Conservation (phyloP, 1,284 basidiomycete species). For the Sporisorium graminicola region DNA sequence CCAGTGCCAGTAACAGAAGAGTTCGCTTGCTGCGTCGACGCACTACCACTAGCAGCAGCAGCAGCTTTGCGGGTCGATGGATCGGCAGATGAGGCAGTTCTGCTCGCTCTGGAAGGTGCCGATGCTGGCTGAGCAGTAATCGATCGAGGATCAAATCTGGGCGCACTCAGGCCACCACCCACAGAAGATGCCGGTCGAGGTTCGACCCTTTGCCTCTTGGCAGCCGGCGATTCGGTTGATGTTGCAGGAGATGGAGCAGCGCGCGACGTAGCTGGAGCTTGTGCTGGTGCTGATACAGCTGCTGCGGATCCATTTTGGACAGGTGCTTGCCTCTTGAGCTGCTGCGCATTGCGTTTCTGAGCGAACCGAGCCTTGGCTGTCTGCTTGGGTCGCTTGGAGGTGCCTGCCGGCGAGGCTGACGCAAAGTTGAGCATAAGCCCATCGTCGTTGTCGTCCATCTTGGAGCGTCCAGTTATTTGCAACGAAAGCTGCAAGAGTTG, state of each 20-base stretch:
- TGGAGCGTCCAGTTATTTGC: too few species aligned
- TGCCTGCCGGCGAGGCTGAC: constrained; percentile 14
- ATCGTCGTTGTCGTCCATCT: constrained; percentile 65
- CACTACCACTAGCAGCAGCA: too few species aligned
- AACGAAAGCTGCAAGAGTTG: neutral
- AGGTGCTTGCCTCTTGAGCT: constrained; percentile 24
- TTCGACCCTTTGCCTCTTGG: constrained; percentile 25
- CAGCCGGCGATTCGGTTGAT: constrained; percentile 10
- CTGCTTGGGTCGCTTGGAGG: constrained; percentile 38
- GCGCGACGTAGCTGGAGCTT: constrained; percentile 2
- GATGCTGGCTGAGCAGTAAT: constrained; percentile 6
- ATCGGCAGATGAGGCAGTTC: neutral
- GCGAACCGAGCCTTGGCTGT: constrained; percentile 44
- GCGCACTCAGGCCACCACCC: constrained; percentile 14
- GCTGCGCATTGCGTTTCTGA: constrained; percentile 36
- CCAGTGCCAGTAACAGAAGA: constrained; percentile 15
- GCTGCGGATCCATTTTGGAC: constrained; percentile 1
- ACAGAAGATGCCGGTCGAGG: constrained; percentile 15
- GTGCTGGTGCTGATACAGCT: neutral
- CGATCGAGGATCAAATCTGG: constrained; percentile 33
- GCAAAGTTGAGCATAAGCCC: constrained; percentile 68
- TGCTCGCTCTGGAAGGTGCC: constrained; percentile 2
- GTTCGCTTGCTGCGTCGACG: constrained; percentile 2
- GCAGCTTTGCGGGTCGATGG: constrained; percentile 11
- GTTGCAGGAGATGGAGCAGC: constrained; percentile 3